Base-by-base conservation (phyloP, 768 basidiomycete species). In the Leccinum boreale region DNA sequence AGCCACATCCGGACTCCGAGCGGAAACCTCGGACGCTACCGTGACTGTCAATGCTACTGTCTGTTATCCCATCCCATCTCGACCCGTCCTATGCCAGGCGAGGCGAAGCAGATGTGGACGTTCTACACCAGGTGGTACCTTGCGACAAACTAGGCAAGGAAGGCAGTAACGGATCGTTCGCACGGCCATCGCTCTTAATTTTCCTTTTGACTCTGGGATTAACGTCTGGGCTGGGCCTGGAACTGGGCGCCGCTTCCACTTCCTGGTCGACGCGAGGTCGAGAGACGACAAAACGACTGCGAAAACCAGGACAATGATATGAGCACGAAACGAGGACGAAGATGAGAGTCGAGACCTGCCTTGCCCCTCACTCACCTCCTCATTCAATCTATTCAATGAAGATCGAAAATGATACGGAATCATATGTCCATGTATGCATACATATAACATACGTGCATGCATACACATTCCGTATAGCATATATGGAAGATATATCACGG, bases 1-100 rank as follows among this genome's bases (percentile, higher is more conserved):
- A 5, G 4, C 39, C 39, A 42, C 39, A 19, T 42, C 39, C 39
- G 39, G 39, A 42, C 39, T 49, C 49, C 35, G 60, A 49, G 61
- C 60, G 60, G 28, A 63, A 63, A 52, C 60, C 56, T 62, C 50
- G 60, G 60, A 56, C 6, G 19, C 24, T 45, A 19, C 36, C 14
- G 28, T 28, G 28, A 28, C 17, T 26, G 24, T 28, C n/a, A 31
- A 15, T 42, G 35, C 49, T 26, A 31, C 10, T 8, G 60, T 39
- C 39, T 39, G 9, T n/a, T n/a, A 39, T 39, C 39, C 39, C 39
- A 39, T 39, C 39, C 39, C 39, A 10, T 39, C 9, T 39, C 39
- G 42, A 44, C 42, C 42, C 42, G 42, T 44, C 42, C 42, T 44
- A 19, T 19, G 11, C 19, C 2, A 44, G 42, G 42, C 42, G 19